Evolutionary conservation across 768 basidiomycete genomes (phyloP).

Genomic region (Dictyophora rubrovolvata): DNA sequence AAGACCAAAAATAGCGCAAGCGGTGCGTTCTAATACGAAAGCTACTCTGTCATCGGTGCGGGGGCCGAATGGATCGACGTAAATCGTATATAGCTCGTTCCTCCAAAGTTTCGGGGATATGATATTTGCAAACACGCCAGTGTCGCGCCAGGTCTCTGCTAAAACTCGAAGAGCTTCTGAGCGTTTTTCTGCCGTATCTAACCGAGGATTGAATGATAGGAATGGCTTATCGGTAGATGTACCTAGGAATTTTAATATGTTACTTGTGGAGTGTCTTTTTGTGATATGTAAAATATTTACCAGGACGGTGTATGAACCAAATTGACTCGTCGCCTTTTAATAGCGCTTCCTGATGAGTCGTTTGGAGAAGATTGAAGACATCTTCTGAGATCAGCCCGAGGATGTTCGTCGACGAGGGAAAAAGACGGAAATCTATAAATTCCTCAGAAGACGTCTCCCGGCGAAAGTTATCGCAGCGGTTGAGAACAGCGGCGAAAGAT

Average conservation of each 20-base stretch:
- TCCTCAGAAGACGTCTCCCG: constrained; percentile 29
- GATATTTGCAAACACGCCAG: constrained; percentile 46
- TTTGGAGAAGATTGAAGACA: constrained; percentile 19
- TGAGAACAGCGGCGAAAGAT: constrained; percentile 54
- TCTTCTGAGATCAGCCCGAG: constrained; percentile 30
- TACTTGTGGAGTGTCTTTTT: not conserved
- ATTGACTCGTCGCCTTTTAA: constrained; percentile 20
- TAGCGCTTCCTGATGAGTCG: constrained; percentile 37
- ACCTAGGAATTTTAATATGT: not conserved
- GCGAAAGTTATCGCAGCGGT: constrained; percentile 63
- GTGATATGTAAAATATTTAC: not conserved
- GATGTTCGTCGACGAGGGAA: constrained; percentile 38
- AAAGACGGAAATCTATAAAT: constrained; percentile 48
- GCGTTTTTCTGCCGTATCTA: constrained; percentile 49
- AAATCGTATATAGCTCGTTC: constrained; percentile 72
- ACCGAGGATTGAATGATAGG: constrained; percentile 40
- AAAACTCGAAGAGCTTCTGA: constrained; percentile 52
- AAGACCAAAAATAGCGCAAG: constrained; percentile 81
- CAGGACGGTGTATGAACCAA: constrained; percentile 4
- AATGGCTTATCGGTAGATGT: not conserved
- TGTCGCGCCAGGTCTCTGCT: constrained; percentile 69
- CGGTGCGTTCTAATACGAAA: constrained; percentile 85
- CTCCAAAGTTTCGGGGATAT: constrained; percentile 80
- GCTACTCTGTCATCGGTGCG: constrained; percentile 38
- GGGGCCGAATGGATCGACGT: constrained; percentile 55